A percentile compares a stretch with the other conserved stretches of the same genome.
These are phyloP conservation scores for Tirmania nivea DNA, from an alignment of 495 filamentous ascomycete species.

Conservation along the genomic window DNA sequence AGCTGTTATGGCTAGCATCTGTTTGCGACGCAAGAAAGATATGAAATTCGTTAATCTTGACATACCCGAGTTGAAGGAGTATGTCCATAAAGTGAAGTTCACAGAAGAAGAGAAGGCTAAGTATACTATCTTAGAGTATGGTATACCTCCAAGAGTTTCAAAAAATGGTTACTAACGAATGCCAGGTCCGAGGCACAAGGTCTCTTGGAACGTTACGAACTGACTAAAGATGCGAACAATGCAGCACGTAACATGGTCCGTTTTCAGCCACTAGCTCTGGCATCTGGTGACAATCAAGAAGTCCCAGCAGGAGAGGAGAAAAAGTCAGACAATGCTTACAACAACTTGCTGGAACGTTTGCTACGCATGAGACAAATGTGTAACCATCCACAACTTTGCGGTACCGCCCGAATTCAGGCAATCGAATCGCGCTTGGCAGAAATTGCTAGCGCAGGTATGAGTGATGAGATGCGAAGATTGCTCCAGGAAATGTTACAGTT, in stretches of 20 bases:
- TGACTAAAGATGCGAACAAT: slow-evolving; percentile 10
- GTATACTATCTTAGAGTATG: slow-evolving; percentile 50
- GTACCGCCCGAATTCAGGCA: slow-evolving; percentile 44
- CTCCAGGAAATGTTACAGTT: slow-evolving; percentile 61
- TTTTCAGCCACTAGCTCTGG: too few relatives aligned
- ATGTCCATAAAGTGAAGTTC: slow-evolving; percentile 59
- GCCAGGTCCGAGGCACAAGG: neutral
- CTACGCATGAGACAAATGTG: slow-evolving; percentile 71
- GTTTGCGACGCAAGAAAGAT: slow-evolving; percentile 64
- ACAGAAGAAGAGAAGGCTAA: slow-evolving; percentile 52
- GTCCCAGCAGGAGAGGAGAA: too few relatives aligned
- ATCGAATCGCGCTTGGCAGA: slow-evolving; percentile 36
- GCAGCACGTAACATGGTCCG: slow-evolving; percentile 18
- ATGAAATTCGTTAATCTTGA: slow-evolving; percentile 77
- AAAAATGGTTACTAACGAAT: too few relatives aligned
- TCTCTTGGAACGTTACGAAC: neutral
- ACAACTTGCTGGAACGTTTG: slow-evolving; percentile 57
- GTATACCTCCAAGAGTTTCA: neutral
- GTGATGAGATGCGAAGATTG: slow-evolving; percentile 45
- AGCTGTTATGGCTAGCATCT: slow-evolving; percentile 60
- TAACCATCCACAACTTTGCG: slow-evolving; percentile 71
- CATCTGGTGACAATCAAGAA: too few relatives aligned
- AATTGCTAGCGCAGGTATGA: slow-evolving; percentile 41
- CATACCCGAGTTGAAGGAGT: slow-evolving; percentile 58
- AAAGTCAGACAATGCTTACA: slow-evolving; percentile 27